Evolutionary conservation across 1,139 yeast genomes (phyloP).

Genomic region (Meyerozyma sp.): DNA sequence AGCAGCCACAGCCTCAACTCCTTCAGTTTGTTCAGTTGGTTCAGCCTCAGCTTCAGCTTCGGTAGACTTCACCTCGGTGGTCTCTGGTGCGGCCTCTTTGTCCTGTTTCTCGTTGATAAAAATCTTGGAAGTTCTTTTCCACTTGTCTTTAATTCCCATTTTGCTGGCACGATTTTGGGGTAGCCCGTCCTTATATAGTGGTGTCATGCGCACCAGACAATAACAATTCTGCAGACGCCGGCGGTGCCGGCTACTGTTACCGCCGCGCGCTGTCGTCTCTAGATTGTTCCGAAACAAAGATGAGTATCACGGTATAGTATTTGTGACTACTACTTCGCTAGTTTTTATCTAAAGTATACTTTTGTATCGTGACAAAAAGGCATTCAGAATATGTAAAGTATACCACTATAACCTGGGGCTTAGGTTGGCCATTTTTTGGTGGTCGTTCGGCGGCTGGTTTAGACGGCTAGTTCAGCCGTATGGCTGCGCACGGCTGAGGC

Average conservation of each 20-base stretch:
- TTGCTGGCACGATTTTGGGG: not conserved
- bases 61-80: slow-evolving; percentile 3
- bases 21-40: slow-evolving; percentile 5
- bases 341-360: too few species aligned
- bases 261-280: not conserved
- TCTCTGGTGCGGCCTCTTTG: slow-evolving; percentile 6
- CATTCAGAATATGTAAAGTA: too few species aligned
- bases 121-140: slow-evolving; percentile 42
- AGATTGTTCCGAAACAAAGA: not conserved
- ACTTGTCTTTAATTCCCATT: slow-evolving; percentile 43
- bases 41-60: slow-evolving; percentile 5
- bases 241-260: not conserved
- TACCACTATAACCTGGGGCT: too few species aligned
- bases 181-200: not conserved
- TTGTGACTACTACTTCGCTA: too few species aligned
- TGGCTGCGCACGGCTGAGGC: not conserved
- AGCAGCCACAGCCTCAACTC: not conserved
- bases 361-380: too few species aligned
- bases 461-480: not conserved
- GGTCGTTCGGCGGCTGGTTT: not conserved
- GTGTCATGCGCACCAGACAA: not conserved
- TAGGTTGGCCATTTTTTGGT: not conserved
- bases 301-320: too few species aligned
- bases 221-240: slow-evolving; percentile 1
- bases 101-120: slow-evolving; percentile 15